Conservation (phyloP, 176 grass and related monocot species). For the Tillandsia fasciculata region DNA sequence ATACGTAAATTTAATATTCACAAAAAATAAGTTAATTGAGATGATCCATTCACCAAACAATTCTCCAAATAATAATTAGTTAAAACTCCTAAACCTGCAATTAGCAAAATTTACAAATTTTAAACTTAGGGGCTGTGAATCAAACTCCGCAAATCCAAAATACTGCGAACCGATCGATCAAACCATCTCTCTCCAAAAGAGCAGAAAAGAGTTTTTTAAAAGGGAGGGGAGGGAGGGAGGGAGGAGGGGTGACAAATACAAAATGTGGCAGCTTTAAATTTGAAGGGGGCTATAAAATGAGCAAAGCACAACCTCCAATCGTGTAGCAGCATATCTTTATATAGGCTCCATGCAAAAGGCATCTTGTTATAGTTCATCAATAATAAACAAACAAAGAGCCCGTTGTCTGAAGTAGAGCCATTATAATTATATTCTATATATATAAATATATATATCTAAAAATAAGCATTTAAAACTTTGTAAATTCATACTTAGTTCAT, state of each 20-base stretch:
- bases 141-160: no score
- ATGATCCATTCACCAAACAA: no score
- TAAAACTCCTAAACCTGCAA: no score
- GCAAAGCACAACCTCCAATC: conserved; percentile 21
- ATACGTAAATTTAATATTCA: no score
- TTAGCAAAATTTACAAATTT: no score
- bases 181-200: neutral
- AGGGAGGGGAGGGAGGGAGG: neutral
- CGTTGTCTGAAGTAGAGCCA: conserved; percentile 30
- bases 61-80: no score
- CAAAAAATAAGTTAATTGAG: no score
- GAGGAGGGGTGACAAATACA: neutral
- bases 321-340: conserved; percentile 24
- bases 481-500: no score
- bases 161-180: neutral
- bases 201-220: neutral
- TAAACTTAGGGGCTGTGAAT: no score
- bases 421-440: neutral
- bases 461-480: no score
- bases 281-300: conserved; percentile 10
- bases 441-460: neutral
- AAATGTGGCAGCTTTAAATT: conserved; percentile 26
- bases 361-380: neutral
- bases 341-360: conserved; percentile 46
- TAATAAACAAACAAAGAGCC: conserved; percentile 16